Conservation (phyloP, 2,329 filamentous ascomycete species). For the Arthrobotrys musiformis region DNA sequence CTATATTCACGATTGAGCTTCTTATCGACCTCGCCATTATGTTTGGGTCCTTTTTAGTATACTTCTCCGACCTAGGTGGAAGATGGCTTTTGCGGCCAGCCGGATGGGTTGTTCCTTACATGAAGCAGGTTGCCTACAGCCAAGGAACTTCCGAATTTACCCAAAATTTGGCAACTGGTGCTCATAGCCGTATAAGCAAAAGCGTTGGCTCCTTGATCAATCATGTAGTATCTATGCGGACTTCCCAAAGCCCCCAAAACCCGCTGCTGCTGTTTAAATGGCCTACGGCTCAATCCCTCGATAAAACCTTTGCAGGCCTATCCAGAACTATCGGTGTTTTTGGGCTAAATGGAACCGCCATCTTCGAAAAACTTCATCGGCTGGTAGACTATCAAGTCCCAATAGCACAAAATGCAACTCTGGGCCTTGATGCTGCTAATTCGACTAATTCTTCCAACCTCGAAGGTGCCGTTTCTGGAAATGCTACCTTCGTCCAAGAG, state of each 20-base stretch:
- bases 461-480: no score
- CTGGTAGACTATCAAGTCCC: constrained; percentile 25
- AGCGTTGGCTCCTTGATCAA: constrained; percentile 33
- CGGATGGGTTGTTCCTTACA: constrained; percentile 55
- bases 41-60: constrained; percentile 57
- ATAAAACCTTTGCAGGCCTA: constrained; percentile 25
- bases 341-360: constrained; percentile 35
- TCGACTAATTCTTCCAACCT: not conserved
- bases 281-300: constrained; percentile 24
- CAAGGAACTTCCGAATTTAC: constrained; percentile 55
- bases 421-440: not conserved
- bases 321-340: constrained; percentile 28
- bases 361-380: constrained; percentile 29
- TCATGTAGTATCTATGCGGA: constrained; percentile 38
- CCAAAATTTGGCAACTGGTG: constrained; percentile 57
- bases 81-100: constrained; percentile 55
- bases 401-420: constrained; percentile 6
- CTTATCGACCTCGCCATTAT: constrained; percentile 58
- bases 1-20: constrained; percentile 58
- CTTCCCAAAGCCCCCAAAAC: constrained; percentile 23
- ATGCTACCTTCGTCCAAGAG: constrained; percentile 42
- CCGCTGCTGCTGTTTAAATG: constrained; percentile 28
- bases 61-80: constrained; percentile 56
- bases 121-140: constrained; percentile 54
- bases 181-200: constrained; percentile 58